These are phyloP conservation scores for Penicillium occitanis DNA, from an alignment of 2,329 filamentous ascomycete species.

Conservation along the genomic window DNA sequence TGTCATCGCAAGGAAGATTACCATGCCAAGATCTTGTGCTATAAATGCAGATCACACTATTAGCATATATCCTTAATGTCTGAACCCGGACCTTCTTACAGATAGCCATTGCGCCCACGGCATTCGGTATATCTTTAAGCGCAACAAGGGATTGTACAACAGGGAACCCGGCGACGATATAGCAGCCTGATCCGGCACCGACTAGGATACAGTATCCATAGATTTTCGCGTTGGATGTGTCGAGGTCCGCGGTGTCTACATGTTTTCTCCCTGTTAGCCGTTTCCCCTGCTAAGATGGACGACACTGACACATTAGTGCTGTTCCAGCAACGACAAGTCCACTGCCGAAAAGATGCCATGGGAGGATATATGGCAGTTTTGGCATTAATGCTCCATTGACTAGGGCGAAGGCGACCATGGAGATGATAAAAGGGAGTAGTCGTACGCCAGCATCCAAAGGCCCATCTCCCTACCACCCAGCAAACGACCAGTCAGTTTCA, in stretches of 20 bases:
- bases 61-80: no score
- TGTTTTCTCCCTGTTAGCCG: no score
- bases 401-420: not conserved
- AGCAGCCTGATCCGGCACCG: not conserved
- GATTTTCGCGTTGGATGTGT: not conserved
- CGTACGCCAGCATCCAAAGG: not conserved
- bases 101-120: not conserved
- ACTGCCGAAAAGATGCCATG: not conserved
- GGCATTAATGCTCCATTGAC: not conserved
- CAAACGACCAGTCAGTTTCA: no score
- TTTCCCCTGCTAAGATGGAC: not conserved
- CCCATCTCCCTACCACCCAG: not conserved
- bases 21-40: not conserved
- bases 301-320: not conserved
- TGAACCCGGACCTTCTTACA: not conserved
- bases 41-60: not conserved
- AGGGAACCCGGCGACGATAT: not conserved
- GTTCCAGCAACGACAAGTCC: not conserved
- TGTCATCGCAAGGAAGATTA: not conserved
- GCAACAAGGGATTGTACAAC: not conserved
- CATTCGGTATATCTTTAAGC: not conserved
- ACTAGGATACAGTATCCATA: not conserved
- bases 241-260: not conserved
- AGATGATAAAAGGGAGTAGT: not conserved
- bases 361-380: not conserved